Conservation (phyloP, 148 eudicot genomes). For the Heliosperma pusillum region DNA sequence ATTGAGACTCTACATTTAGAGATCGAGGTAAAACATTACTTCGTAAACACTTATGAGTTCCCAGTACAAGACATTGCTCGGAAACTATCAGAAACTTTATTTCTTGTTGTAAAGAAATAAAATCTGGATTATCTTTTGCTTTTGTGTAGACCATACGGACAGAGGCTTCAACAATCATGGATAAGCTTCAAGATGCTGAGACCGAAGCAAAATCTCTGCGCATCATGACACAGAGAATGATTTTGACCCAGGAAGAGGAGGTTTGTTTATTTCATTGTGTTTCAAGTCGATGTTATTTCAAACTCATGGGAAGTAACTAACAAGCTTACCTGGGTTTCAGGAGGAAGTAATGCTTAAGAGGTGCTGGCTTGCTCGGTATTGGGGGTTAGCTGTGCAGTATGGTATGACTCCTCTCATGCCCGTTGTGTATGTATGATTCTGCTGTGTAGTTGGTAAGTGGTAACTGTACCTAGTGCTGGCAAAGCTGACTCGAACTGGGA, state of each 20-base stretch:
- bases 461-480: not conserved
- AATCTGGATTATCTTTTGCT: not conserved
- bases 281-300: not conserved
- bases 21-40: constrained; percentile 53
- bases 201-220: constrained; percentile 84
- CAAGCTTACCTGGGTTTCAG: constrained; percentile 32
- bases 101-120: not conserved
- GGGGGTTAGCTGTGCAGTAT: constrained; percentile 86
- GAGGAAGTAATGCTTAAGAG: constrained; percentile 98
- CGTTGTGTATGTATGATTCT: constrained; percentile 4
- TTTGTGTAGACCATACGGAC: constrained; percentile 59
- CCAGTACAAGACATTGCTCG: constrained; percentile 8
- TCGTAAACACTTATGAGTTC: not conserved
- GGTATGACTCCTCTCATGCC: constrained; percentile 42
- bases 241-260: constrained; percentile 97
- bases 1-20: constrained; percentile 59
- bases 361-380: constrained; percentile 99
- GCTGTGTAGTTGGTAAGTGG: not conserved
- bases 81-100: not conserved
- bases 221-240: constrained; percentile 86
- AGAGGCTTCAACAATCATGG: constrained; percentile 53
- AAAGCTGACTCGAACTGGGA: too few species aligned
- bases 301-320: constrained; percentile 3
- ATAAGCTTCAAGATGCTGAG: constrained; percentile 81
- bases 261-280: constrained; percentile 38